These are phyloP conservation scores for Neofusicoccum sp. DNA, from an alignment of 2,329 filamentous ascomycete genomes.

Conservation along the genomic window DNA sequence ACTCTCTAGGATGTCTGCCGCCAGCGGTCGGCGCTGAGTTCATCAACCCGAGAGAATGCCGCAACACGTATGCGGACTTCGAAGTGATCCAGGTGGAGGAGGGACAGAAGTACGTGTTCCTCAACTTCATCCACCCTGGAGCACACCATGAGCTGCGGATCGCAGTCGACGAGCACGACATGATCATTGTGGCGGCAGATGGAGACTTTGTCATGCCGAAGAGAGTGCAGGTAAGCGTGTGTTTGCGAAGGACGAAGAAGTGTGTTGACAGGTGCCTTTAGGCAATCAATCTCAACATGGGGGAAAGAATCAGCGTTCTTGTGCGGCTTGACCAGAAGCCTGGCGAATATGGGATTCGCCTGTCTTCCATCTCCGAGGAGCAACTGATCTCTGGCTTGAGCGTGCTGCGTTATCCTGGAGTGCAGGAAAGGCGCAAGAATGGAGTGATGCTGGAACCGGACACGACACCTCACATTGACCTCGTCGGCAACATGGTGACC, in stretches of 20 bases:
- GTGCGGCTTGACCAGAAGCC: slow-evolving; percentile 45
- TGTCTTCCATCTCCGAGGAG: slow-evolving; percentile 49
- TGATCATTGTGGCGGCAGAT: slow-evolving; percentile 24
- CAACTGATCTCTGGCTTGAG: slow-evolving; percentile 58
- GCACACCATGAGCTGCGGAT: slow-evolving; percentile 23
- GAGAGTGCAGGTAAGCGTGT: slow-evolving; percentile 20
- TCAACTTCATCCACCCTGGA: slow-evolving; percentile 23
- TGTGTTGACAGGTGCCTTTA: slow-evolving; percentile 10
- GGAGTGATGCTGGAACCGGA: background rate
- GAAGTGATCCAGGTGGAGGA: slow-evolving; percentile 21
- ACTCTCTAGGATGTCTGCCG: slow-evolving; percentile 21
- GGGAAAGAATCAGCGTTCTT: slow-evolving; percentile 55
- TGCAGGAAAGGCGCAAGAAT: background rate
- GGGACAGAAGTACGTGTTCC: slow-evolving; percentile 20
- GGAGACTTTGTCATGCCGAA: slow-evolving; percentile 23
- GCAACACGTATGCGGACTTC: slow-evolving; percentile 20
- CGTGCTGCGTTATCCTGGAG: slow-evolving; percentile 44
- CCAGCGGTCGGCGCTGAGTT: slow-evolving; percentile 18
- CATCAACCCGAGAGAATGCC: slow-evolving; percentile 21
- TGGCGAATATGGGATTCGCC: slow-evolving; percentile 56
- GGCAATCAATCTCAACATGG: slow-evolving; percentile 47
- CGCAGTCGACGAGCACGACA: slow-evolving; percentile 22
- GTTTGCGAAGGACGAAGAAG: background rate
- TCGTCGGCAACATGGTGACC: slow-evolving; percentile 19
- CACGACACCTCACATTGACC: slow-evolving; percentile 20